These are phyloP conservation scores for Prunus persica DNA, from an alignment of 306 rosid species.

Conservation along the genomic window Prunus_persica_NCBIv2 NC_034010.1:3313001-3313500, in stretches of 20 bases:
- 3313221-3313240: neutral
- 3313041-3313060: slow-evolving; percentile 75
- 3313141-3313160: slow-evolving; percentile 53
- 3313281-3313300: neutral
- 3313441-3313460: slow-evolving; percentile 42
- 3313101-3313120: slow-evolving; percentile 71
- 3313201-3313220: neutral
- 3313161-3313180: slow-evolving; percentile 43
- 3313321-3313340: neutral
- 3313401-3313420: slow-evolving; percentile 50
- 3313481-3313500: slow-evolving; percentile 64
- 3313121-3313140: slow-evolving; percentile 94
- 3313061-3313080: slow-evolving; percentile 79
- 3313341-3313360: neutral
- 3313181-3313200: neutral
- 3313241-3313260: neutral
- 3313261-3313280: neutral
- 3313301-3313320: neutral
- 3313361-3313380: neutral
- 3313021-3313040: slow-evolving; percentile 94
- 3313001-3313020: slow-evolving; percentile 72
- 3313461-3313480: slow-evolving; percentile 59
- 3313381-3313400: neutral
- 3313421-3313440: slow-evolving; percentile 73
- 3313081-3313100: slow-evolving; percentile 68